Percentiles rank a stretch among this genome's conserved stretches.
Evolutionary conservation across 1,284 basidiomycete species (phyloP).

Genomic region (Takashimella tepidaria): DNA sequence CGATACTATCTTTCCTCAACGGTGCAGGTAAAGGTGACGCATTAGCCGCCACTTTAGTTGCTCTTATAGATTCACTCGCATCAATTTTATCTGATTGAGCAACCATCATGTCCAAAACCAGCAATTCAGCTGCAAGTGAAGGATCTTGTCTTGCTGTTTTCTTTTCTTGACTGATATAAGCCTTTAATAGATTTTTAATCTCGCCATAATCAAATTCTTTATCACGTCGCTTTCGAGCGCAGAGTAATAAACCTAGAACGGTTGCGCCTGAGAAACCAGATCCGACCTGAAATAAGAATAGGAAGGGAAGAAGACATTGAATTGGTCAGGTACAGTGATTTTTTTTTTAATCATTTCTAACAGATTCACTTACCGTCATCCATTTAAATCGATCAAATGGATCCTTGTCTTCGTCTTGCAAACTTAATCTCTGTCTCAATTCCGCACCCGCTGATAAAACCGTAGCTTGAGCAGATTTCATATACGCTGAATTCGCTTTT

Average conservation of each 20-base stretch:
- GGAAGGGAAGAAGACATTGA: neutral
- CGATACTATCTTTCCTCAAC: neutral
- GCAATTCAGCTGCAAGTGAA: constrained; percentile 9
- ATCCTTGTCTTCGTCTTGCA: constrained; percentile 16
- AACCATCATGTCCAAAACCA: constrained; percentile 21
- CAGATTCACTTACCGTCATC: constrained; percentile 26
- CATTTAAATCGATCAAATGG: constrained; percentile 36
- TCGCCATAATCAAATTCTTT: constrained; percentile 13
- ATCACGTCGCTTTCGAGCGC: constrained; percentile 12
- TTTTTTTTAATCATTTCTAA: too few relatives aligned
- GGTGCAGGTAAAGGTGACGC: neutral
- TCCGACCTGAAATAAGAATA: constrained; percentile 17
- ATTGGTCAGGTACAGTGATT: too few relatives aligned
- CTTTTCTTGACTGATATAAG: constrained; percentile 13
- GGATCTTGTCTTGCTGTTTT: constrained; percentile 5
- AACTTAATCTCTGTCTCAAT: constrained; percentile 19
- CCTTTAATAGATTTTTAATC: constrained; percentile 9
- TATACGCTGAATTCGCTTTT: constrained; percentile 5
- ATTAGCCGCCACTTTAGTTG: neutral
- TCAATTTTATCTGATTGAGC: constrained; percentile 12
- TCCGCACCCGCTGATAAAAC: constrained; percentile 22
- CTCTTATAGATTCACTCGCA: constrained; percentile 1
- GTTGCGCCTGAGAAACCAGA: constrained; percentile 28
- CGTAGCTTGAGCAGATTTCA: constrained; percentile 18
- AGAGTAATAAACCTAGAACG: constrained; percentile 27